phyloP scores from a whole-genome alignment of 1,139 yeast genomes.

The Magnusiomyces ingens region DNA sequence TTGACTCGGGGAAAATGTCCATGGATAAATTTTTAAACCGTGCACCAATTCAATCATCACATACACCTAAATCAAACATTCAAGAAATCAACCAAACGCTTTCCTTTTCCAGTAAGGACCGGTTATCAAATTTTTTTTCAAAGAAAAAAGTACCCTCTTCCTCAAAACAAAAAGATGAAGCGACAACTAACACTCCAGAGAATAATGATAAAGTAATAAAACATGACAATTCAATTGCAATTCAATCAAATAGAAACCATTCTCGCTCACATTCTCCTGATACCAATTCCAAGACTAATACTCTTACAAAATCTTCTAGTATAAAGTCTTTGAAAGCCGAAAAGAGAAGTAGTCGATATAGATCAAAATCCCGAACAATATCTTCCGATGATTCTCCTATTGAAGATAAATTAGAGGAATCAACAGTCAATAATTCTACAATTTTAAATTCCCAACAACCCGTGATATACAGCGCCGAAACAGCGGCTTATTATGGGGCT shows the following conservation, averaged over 20 bases:
- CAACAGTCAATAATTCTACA: slow-evolving; percentile 12
- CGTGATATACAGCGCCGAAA: slow-evolving; percentile 21
- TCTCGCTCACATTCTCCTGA: slow-evolving; percentile 6
- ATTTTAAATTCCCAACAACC: slow-evolving; percentile 21
- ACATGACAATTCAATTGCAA: no score
- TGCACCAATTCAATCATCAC: not conserved
- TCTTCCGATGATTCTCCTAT: slow-evolving; percentile 1
- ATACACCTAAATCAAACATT: not conserved
- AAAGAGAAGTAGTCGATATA: slow-evolving; percentile 9
- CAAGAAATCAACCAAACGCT: not conserved
- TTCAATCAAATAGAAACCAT: not conserved
- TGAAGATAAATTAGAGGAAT: slow-evolving; percentile 2
- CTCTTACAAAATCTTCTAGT: slow-evolving; percentile 7
- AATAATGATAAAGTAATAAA: no score
- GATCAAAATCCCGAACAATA: slow-evolving; percentile 12
- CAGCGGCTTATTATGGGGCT: slow-evolving; percentile 26
- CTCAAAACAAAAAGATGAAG: not conserved
- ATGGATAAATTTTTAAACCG: slow-evolving; percentile 14
- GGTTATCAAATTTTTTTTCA: slow-evolving; percentile 14
- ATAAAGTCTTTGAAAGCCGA: not conserved
- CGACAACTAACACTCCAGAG: no score
- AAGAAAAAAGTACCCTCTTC: slow-evolving; percentile 10
- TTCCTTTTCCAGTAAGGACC: slow-evolving; percentile 8
- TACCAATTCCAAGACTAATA: not conserved
- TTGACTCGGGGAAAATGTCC: slow-evolving; percentile 9